Conservation (phyloP, 306 rosid species). For the Hylodesmum podocarpum region DNA sequence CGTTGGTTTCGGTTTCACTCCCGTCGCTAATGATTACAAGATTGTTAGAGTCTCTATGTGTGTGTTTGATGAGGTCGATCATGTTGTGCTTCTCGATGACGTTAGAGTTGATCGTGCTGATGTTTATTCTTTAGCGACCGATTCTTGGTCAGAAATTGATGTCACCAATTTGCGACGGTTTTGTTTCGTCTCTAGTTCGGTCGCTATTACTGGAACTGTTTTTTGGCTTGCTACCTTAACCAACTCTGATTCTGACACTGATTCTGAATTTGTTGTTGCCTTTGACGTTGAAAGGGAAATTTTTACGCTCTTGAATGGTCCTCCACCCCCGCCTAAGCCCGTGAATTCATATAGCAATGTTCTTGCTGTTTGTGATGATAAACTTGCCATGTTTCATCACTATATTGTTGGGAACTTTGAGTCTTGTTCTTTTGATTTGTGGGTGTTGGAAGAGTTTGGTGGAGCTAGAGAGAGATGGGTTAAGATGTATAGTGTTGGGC, state of each 20-base stretch:
- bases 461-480: neutral
- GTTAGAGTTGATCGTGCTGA: neutral
- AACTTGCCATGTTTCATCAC: slow-evolving; percentile 20
- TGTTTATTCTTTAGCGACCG: slow-evolving; percentile 7
- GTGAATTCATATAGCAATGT: neutral
- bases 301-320: neutral
- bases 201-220: neutral
- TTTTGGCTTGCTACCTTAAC: slow-evolving; percentile 15
- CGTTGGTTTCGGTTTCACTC: slow-evolving; percentile 25
- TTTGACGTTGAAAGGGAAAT: neutral
- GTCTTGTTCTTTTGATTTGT: slow-evolving; percentile 4
- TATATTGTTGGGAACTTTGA: neutral
- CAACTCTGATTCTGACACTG: neutral
- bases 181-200: neutral
- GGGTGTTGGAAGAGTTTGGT: neutral
- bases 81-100: neutral
- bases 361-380: neutral
- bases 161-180: neutral
- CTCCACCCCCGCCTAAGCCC: neutral
- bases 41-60: neutral
- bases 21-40: slow-evolving; percentile 19
- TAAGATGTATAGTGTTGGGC: slow-evolving; percentile 11
- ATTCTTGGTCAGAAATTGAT: slow-evolving; percentile 17
- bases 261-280: neutral
- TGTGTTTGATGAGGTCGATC: neutral